Evolutionary conservation across 2,329 filamentous ascomycete genomes (phyloP).

Genomic region (Penicillium sp.): DNA sequence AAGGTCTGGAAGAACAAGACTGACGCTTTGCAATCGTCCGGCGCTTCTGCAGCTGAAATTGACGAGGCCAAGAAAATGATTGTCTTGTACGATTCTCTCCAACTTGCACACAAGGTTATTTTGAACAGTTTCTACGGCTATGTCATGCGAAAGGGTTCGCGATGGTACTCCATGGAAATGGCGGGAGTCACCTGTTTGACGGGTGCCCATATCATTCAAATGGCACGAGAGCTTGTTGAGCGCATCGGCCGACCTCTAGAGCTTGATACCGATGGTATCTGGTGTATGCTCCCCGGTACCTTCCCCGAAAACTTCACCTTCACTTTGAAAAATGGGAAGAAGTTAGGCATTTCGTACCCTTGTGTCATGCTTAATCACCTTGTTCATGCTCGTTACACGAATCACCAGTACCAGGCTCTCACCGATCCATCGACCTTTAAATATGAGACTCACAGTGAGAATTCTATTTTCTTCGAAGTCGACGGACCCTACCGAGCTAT

Average conservation of each 20-base stretch:
- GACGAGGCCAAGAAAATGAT: constrained; percentile 99
- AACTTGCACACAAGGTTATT: constrained; percentile 98
- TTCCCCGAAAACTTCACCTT: constrained; percentile 97
- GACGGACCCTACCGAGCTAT: constrained; percentile 97
- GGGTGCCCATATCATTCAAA: constrained; percentile 92
- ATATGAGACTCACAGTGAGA: constrained; percentile 97
- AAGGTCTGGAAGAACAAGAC: constrained; percentile 99
- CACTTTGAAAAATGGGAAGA: constrained; percentile 93
- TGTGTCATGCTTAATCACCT: constrained; percentile 99
- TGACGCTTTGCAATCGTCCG: constrained; percentile 76
- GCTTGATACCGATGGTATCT: constrained; percentile 97
- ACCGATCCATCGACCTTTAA: constrained; percentile 74
- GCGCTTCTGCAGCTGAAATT: constrained; percentile 71
- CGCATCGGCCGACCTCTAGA: constrained; percentile 89
- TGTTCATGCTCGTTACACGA: constrained; percentile 91
- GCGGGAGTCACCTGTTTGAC: constrained; percentile 97
- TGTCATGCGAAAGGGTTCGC: constrained; percentile 97
- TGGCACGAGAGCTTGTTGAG: constrained; percentile 91
- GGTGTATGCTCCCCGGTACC: constrained; percentile 95
- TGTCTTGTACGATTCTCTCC: constrained; percentile 88
- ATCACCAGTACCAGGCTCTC: constrained; percentile 93
- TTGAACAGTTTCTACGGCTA: constrained; percentile 99
- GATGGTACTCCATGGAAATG: constrained; percentile 99
- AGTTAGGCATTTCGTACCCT: constrained; percentile 92
- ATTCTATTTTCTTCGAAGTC: constrained; percentile 99